Evolutionary conservation across 1,139 yeast genomes (phyloP), one percentile per base, ranked within the genome.

Genomic region (Sugiyamaella novakii): DNA sequence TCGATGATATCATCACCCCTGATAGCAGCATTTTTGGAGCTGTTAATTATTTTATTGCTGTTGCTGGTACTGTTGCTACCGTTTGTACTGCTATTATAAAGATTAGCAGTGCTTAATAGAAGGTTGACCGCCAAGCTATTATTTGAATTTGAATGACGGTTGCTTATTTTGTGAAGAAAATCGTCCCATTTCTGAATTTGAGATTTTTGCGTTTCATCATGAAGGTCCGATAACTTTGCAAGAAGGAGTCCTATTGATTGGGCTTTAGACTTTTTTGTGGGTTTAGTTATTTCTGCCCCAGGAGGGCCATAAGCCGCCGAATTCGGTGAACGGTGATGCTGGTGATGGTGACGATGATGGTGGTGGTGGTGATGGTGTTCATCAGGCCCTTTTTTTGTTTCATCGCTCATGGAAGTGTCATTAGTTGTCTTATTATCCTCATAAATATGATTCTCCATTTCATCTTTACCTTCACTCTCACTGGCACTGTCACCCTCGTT

Each of bases 181-280:
- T 65, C 68, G 42, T 65, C 68, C 73, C 73, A 69, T 24, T 62
- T 54, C 3, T 62, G 56, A 14, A 60, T 59, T 45, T 67, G 70
- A 5, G 60, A 60, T 18, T 59, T 56, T 41, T 67, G 71, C 15
- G 62, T 48, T 3, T 59, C 65, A 36, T 64, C 68, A 37, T 62
- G 68, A 42, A 68, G 59, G 47, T 64, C 64, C 5, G 65, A 61
- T 18, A 68, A 57, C 22, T 67, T 70, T 1, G 63, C 53, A 42
- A 68, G 60, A 48, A 72, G 49, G 58, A 68, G 52, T 56, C 65
- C 37, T 51, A 64, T 51, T 61, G 64, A 54, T 30, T 30, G 34
- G 4, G 42, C 47, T 15, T 27, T 30, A 3, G 31, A 17, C 25
- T 22, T 29, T 31, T 25, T 33, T 6, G 31, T 24, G 14, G 24